These are phyloP conservation scores for Scheffersomyces stambukii DNA, from an alignment of 1,139 yeast genomes.

Conservation along the genomic window DNA sequence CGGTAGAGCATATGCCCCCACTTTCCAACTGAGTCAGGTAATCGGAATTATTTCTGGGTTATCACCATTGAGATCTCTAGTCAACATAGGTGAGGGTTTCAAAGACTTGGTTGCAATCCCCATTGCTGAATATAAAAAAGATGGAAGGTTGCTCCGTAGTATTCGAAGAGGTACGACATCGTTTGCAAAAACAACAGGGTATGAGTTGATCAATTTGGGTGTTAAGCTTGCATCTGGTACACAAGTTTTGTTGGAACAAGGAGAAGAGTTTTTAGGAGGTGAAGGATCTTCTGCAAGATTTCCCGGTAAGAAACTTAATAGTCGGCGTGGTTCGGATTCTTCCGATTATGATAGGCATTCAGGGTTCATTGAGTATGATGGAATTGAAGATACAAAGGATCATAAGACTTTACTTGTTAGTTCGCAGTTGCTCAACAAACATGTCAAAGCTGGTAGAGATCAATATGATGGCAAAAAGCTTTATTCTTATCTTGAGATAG, in stretches of 20 bases:
- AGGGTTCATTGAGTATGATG: too few relatives aligned
- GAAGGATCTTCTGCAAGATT: constrained; percentile 48
- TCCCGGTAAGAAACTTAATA: constrained; percentile 6
- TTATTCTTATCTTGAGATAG: constrained; percentile 28
- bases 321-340: constrained; percentile 6
- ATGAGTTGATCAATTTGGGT: constrained; percentile 77
- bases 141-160: constrained; percentile 66
- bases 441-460: constrained; percentile 13
- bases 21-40: constrained; percentile 73
- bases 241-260: constrained; percentile 72
- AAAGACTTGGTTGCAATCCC: constrained; percentile 73
- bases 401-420: constrained; percentile 7
- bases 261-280: constrained; percentile 75
- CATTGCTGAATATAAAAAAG: constrained; percentile 65
- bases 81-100: constrained; percentile 75
- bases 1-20: constrained; percentile 79
- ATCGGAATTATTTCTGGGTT: constrained; percentile 79
- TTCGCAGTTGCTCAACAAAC: constrained; percentile 11
- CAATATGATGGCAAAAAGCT: constrained; percentile 21
- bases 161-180: constrained; percentile 71
- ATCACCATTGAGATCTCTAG: constrained; percentile 74
- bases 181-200: constrained; percentile 79
- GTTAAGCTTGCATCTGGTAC: constrained; percentile 88
- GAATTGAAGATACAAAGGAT: constrained; percentile 3
- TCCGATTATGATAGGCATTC: too few relatives aligned